Evolutionary conservation across 2,329 filamentous ascomycete species (phyloP).

Genomic region (Colletotrichum orbiculare): DNA sequence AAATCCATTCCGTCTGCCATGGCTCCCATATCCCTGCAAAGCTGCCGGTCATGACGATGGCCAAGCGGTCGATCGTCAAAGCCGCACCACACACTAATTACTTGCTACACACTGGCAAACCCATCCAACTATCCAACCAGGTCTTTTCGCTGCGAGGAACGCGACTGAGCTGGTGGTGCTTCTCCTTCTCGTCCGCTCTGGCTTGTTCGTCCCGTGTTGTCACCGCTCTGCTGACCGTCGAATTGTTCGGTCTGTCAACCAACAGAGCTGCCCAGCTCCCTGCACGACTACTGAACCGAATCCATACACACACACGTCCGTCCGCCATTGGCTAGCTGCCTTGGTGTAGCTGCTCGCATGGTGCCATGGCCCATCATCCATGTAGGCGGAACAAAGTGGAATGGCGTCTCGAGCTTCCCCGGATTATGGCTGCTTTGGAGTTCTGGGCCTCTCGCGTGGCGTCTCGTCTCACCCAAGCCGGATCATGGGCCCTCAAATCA

Average conservation of each 20-base stretch:
- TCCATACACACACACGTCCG: not conserved
- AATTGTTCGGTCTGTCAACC: not conserved
- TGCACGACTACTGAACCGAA: not conserved
- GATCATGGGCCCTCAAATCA: not conserved
- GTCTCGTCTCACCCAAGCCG: slow-evolving; percentile 2
- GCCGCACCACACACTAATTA: slow-evolving; percentile 4
- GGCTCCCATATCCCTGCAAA: slow-evolving; percentile 25
- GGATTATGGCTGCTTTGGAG: slow-evolving; percentile 20
- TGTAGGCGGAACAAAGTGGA: not conserved
- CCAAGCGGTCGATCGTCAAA: slow-evolving; percentile 32
- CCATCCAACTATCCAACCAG: slow-evolving; percentile 22
- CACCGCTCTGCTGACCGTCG: not conserved
- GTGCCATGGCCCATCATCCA: not conserved
- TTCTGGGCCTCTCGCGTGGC: slow-evolving; percentile 25
- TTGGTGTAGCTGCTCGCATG: not conserved
- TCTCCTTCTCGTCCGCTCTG: not conserved
- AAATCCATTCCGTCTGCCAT: slow-evolving; percentile 34
- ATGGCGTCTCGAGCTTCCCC: slow-evolving; percentile 10
- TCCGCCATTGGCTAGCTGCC: not conserved
- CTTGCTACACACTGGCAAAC: not conserved
- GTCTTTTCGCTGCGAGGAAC: not conserved
- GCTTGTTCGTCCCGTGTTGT: not conserved
- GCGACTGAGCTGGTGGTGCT: slow-evolving; percentile 12
- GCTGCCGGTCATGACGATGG: slow-evolving; percentile 25
- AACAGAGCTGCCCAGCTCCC: not conserved